Evolutionary conservation across 2,329 filamentous ascomycete species (phyloP).

Genomic region (Achaetomium macrosporum): DNA sequence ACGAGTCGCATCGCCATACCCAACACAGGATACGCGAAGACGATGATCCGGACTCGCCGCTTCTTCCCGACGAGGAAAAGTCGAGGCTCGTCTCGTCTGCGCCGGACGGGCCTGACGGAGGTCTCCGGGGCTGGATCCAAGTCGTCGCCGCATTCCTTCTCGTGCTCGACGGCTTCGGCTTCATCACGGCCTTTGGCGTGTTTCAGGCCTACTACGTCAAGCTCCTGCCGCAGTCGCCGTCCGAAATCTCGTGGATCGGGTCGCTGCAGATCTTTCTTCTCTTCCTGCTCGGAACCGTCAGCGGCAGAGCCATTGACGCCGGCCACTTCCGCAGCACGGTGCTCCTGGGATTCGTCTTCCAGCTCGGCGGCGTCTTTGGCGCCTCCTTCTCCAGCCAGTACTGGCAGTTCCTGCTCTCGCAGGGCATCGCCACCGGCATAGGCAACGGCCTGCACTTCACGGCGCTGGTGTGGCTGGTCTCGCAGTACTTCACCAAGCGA

Average conservation of each 20-base stretch:
- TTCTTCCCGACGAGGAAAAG: too few relatives aligned
- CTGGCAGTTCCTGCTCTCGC: too few relatives aligned
- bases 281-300: slow-evolving; percentile 32
- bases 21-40: too few relatives aligned
- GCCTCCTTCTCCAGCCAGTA: too few relatives aligned
- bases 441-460: too few relatives aligned
- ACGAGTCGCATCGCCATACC: too few relatives aligned
- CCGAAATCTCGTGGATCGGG: slow-evolving; percentile 34
- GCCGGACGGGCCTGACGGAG: not conserved
- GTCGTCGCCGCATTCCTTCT: not conserved
- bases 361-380: slow-evolving; percentile 15
- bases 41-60: too few relatives aligned
- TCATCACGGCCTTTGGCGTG: slow-evolving; percentile 27
- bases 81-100: too few relatives aligned
- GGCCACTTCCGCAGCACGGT: slow-evolving; percentile 33
- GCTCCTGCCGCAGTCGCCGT: slow-evolving; percentile 25
- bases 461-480: too few relatives aligned
- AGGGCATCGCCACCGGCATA: too few relatives aligned
- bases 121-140: not conserved
- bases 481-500: too few relatives aligned
- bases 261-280: slow-evolving; percentile 35
- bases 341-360: slow-evolving; percentile 29
- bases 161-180: not conserved
- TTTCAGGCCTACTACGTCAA: slow-evolving; percentile 33
- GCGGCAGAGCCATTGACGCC: slow-evolving; percentile 36